Evolutionary conservation across 257 asterid genomes (phyloP), one percentile per base, ranked within the genome.

Genomic region (Lithospermum erythrorhizon): DNA sequence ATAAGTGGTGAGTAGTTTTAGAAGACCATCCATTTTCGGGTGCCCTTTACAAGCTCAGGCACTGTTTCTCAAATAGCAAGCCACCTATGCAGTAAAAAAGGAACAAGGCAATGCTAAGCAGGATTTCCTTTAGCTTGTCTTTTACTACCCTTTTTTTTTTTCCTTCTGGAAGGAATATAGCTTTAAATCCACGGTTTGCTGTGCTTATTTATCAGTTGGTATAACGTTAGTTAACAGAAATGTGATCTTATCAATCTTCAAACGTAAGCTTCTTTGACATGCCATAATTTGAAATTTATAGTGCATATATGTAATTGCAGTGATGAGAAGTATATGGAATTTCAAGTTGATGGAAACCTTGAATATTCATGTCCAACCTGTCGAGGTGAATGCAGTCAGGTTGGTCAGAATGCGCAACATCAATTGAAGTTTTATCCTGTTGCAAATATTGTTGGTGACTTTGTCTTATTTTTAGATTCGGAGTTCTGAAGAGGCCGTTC

Each of bases 331-430:
- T 93, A 93, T 81, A 65, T 77, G 83, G 89, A 93, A 71, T 89
- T 83, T 77, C 97, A 93, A 89, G 94, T 76, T 49, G 96, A 93
- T 74, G 84, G 89, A 73, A 89, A 84, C 76, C 94, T 93, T 64
- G 96, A 82, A 74, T 93, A 93, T 64, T 85, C 69, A 41, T 93
- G 99, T 69, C 86, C 97, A 27, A 78, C 85, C 24, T 93, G 99
- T 73, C 89, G 97, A n/a, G 99, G 99, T 73, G 94, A 84, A 68
- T 89, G 94, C 84, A 68, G 72, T 70, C 82, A 84, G 95, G 98
- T 65, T 48, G 3, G 54, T 17, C 23, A 22, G 27, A 16, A 24
- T 4, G 4, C 3, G 25, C 13, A n/a, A 9, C 23, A 35, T 35
- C 1, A 9, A 53, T 10, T 53, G 27, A 11, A 53, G 57, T 3